Evolutionary conservation across 257 asterid genomes (phyloP), one percentile per base, ranked within the genome.

Genomic region (Lavandula angustifolia): DNA sequence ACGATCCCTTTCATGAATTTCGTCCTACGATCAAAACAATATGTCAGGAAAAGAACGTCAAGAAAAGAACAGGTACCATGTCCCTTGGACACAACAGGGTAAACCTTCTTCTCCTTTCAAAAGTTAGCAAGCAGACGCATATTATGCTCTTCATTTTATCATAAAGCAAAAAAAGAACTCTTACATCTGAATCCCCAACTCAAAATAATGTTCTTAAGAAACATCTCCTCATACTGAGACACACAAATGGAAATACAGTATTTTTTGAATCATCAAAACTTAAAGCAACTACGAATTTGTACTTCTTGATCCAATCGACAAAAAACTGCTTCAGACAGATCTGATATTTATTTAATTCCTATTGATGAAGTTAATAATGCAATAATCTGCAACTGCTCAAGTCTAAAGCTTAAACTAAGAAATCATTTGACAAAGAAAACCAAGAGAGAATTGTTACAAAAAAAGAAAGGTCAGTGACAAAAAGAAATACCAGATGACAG

Each of bases 1-100:
- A 70, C 96, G 92, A 59, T 94, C 99, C 80, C 99, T 84, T 80
- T 94, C 99, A 69, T 94, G 99, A 83, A 94, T 90, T 82, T 94
- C 99, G 62, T 94, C 99, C 99, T 94, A 72, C 66, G 66, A 53
- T 67, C 64, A 58, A 73, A 76, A 54, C 40, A 64, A 46, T 37
- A 17, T 61, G 68, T 73, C 58, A 84, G 60, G 65, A 29, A 41
- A 44, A 56, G 38, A 27, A 43, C 46, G 43, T 37, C 40, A 7
- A 41, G 58, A 48, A 55, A 40, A 64, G 64, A 78, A 64, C 17
- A 63, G 12, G 43, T 53, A 67, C 64, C 37, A 12, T 60, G 50
- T 49, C 33, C 34, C 47, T 22, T 22, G 54, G 32, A 68, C 17
- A 17, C 18, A 54, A 54, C 31, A 1, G 14, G n/a, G 38, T 46